phyloP scores from a whole-genome alignment of 768 basidiomycete genomes.

The Boletus coccyginus region DNA sequence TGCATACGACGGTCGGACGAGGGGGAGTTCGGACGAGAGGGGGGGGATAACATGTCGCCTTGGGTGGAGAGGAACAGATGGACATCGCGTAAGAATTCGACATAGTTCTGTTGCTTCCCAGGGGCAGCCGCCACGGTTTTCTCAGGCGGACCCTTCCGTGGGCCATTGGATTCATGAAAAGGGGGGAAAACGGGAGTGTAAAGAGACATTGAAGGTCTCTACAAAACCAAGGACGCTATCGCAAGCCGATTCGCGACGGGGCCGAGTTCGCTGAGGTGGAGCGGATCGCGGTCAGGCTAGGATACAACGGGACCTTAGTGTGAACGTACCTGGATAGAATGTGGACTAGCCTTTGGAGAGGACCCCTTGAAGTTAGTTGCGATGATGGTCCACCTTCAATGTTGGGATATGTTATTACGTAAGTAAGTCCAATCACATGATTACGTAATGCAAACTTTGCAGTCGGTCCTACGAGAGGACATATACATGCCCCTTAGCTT shows the following conservation, averaged over 20 bases:
- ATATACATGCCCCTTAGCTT: neutral
- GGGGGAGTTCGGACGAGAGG: slow-evolving; percentile 36
- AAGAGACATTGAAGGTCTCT: slow-evolving; percentile 27
- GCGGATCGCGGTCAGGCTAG: neutral
- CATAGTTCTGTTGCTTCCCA: slow-evolving; percentile 17
- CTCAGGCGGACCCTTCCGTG: slow-evolving; percentile 7
- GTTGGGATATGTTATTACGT: slow-evolving; percentile 10
- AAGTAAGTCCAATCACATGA: neutral
- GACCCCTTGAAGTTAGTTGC: neutral
- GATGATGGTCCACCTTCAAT: neutral
- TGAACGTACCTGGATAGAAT: slow-evolving; percentile 6
- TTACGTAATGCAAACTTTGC: slow-evolving; percentile 9
- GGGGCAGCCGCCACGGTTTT: neutral
- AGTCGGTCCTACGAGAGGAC: neutral
- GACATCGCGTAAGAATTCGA: slow-evolving; percentile 29
- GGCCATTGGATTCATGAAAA: slow-evolving; percentile 3
- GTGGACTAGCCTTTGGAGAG: neutral
- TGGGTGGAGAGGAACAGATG: slow-evolving; percentile 33
- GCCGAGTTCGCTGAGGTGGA: neutral
- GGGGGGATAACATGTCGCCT: slow-evolving; percentile 32
- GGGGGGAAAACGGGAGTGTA: slow-evolving; percentile 36
- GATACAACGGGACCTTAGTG: neutral
- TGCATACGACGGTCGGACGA: slow-evolving; percentile 25
- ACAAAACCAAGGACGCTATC: neutral
- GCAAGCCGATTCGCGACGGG: neutral